Evolutionary conservation across 805 yeast genomes (phyloP), one percentile per base, ranked within the genome.

Genomic region (Candida easanensis): DNA sequence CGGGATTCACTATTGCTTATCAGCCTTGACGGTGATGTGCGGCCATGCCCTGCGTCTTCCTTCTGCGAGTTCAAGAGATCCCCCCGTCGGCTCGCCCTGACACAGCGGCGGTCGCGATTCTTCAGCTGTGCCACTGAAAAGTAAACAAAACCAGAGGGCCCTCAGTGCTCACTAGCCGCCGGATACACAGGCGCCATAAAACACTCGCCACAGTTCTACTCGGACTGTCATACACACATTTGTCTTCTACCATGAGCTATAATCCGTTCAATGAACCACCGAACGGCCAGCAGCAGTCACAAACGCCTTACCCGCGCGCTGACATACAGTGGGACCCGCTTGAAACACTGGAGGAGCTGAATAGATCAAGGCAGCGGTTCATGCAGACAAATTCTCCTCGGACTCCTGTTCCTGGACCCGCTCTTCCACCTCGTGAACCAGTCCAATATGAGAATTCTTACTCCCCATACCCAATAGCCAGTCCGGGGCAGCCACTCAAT

Each of bases 401-500:
- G 20, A 31, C 22, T 19, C 32, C 25, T 4, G 20, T 8, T 16
- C 36, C 23, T 2, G 26, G 35, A 13, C 40, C 33, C 4, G 11
- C 37, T 3, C 14, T 41, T 15, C 45, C 45, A 3, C 41, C 41
- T 3, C 37, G 37, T 4, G 41, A 33, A 4, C 5, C 40, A 20
- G 13, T 14, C 14, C 17, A 17, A 17, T 8, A 21, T 14, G 38
- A 33, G 11, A 37, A 26, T 25, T 9, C 28, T 3, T 16, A 26
- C 17, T 16, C 33, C 10, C 32, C 23, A 8, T 22, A 17, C 23
- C 18, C 37, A 5, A 22, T 38, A 2, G 10, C 39, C 11, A 18
- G 11, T 18, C 34, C 42, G 3, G 54, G 56, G 1, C 61, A 58
- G 2, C 56, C 58, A 10, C 39, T 53, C 4, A 58, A 58, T 4